Conservation (phyloP, 139 green algal species). For the Protoeuglena noctilucae region DNA sequence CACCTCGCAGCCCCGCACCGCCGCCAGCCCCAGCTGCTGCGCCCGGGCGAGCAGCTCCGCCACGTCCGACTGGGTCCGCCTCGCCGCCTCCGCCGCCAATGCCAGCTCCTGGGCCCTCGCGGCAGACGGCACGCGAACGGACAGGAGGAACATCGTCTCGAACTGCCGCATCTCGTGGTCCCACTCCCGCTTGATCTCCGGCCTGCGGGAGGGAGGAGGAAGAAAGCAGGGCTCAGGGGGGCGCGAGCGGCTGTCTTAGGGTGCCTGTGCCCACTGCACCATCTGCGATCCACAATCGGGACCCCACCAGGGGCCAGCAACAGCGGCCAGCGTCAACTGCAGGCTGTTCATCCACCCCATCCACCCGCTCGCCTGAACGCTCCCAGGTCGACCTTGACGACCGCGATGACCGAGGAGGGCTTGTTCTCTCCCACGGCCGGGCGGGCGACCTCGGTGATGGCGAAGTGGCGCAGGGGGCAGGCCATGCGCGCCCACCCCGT, state of each 20-base stretch:
- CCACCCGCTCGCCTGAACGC: background rate
- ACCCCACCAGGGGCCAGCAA: background rate
- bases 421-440: conserved; percentile 75
- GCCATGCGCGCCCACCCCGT: conserved; percentile 91
- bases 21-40: conserved; percentile 48
- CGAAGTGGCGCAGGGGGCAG: conserved; percentile 41
- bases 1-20: conserved; percentile 72
- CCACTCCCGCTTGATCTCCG: conserved; percentile 67
- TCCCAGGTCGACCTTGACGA: conserved; percentile 50
- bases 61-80: background rate
- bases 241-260: no score
- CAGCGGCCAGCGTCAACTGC: no score
- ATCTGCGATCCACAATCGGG: background rate
- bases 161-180: conserved; percentile 79
- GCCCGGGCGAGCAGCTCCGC: conserved; percentile 8
- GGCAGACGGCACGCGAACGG: conserved; percentile 18
- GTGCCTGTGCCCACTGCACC: no score
- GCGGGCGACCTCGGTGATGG: conserved; percentile 48
- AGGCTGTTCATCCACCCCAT: conserved; percentile 2
- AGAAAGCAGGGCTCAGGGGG: no score
- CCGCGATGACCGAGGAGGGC: conserved; percentile 57
- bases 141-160: conserved; percentile 91
- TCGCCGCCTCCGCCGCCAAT: background rate
- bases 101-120: conserved; percentile 9
- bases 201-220: conserved; percentile 18